Evolutionary conservation across 148 eudicot genomes (phyloP), one percentile per base, ranked within the genome.

Genomic region (Rhododendron mucronatum): DNA sequence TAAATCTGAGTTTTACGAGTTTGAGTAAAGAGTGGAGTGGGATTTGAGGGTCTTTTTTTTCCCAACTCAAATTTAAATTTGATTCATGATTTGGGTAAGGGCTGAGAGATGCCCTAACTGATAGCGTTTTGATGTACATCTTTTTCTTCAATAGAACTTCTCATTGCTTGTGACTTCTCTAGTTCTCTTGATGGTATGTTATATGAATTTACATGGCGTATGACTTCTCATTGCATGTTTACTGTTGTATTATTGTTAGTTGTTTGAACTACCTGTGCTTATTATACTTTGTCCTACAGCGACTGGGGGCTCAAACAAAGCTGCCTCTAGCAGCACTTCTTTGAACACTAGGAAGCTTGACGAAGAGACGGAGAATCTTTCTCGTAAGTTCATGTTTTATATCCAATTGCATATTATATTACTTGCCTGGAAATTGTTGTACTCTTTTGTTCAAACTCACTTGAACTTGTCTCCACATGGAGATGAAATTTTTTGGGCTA

Each of bases 341-440:
- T 85, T 97, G 91, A 97, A 97, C 90, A 97, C 99, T 39, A 91
- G 99, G 88, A 97, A 97, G 88, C 95, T 97, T 79, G 99, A 94
- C 91, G 99, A 97, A 28, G 99, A 97, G 87, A 97, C 98, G 16
- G 99, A 97, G 80, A 93, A 92, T 86, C 94, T 97, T 81, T 85
- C 95, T 77, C 99, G 99, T 97, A 81, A 95, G 99, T 96, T 57
- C 55, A 82, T 79, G 16, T 39, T 75, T 53, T 41, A 12, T 69
- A 47, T 3, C n/a, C n/a, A 35, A 45, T 11, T 37, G 14, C 41
- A 2, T 44, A 12, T 53, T 84, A 8, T 37, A 0, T 23, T 73
- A 23, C 78, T 20, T 20, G 9, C 28, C n/a, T 21, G 44, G 83
- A 20, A 84, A 26, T 74, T 78, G 2, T 18, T 82, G 71, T 37